Conservation (phyloP, 2,329 filamentous ascomycete genomes). For the Ascochyta rabiei region DNA sequence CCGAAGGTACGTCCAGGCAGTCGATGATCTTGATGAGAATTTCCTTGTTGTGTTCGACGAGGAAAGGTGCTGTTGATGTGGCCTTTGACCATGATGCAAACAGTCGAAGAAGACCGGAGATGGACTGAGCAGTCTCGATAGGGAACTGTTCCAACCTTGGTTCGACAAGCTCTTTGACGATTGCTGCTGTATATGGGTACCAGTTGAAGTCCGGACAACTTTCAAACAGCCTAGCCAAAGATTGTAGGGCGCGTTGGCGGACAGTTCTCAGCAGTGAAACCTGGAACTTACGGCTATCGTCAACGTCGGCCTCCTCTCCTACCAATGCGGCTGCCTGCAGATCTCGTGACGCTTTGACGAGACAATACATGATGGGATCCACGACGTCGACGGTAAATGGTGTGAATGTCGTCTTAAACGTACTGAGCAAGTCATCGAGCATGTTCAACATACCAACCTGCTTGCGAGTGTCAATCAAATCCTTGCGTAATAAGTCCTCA, state of each 20-base stretch:
- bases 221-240: constrained; percentile 77
- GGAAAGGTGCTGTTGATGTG: constrained; percentile 69
- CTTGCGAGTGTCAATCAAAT: constrained; percentile 72
- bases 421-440: constrained; percentile 83
- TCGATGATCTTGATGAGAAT: constrained; percentile 75
- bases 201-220: constrained; percentile 75
- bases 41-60: constrained; percentile 64
- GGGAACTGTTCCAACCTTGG: constrained; percentile 80
- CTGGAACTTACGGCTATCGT: constrained; percentile 38
- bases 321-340: constrained; percentile 39
- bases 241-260: constrained; percentile 78
- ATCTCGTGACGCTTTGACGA: constrained; percentile 67
- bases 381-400: constrained; percentile 73
- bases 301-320: constrained; percentile 35
- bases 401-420: constrained; percentile 75
- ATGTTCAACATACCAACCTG: constrained; percentile 93
- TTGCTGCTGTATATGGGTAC: constrained; percentile 70
- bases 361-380: constrained; percentile 80
- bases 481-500: constrained; percentile 50
- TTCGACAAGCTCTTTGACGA: constrained; percentile 76
- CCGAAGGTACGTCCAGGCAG: constrained; percentile 72
- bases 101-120: constrained; percentile 81
- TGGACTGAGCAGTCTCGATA: constrained; percentile 83
- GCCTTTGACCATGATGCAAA: constrained; percentile 81
- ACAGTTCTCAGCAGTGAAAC: constrained; percentile 68